Conservation (phyloP, 108 stramenopile genomes). For the Fragilariopsis cylindrus region DNA sequence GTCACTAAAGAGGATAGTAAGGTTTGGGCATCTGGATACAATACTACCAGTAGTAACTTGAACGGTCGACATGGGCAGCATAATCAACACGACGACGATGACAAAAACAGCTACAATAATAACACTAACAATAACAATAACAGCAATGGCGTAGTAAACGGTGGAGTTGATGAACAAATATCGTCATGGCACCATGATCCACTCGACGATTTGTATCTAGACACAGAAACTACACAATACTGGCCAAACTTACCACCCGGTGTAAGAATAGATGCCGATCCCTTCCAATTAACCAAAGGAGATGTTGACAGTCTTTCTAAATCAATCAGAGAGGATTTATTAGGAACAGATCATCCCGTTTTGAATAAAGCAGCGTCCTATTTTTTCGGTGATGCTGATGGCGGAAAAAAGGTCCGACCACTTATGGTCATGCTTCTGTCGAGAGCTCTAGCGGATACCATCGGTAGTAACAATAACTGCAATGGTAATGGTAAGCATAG, state of each 20-base stretch:
- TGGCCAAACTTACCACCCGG: slow-evolving; percentile 59
- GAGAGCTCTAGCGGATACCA: slow-evolving; percentile 60
- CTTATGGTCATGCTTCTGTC: slow-evolving; percentile 87
- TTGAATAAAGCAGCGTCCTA: slow-evolving; percentile 81
- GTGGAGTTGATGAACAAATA: slow-evolving; percentile 43
- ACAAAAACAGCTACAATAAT: slow-evolving; percentile 5
- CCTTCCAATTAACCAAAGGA: slow-evolving; percentile 56
- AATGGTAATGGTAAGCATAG: slow-evolving; percentile 4
- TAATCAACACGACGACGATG: not conserved
- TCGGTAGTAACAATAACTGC: slow-evolving; percentile 18
- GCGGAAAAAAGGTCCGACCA: slow-evolving; percentile 81
- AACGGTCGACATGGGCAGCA: slow-evolving; percentile 29
- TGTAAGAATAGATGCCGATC: slow-evolving; percentile 55
- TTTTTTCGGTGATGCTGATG: slow-evolving; percentile 74
- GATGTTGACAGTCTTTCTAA: slow-evolving; percentile 73
- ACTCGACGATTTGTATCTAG: slow-evolving; percentile 71
- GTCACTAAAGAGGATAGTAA: slow-evolving; percentile 62
- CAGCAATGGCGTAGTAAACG: slow-evolving; percentile 33
- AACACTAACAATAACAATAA: slow-evolving; percentile 19
- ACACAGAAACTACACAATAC: slow-evolving; percentile 43
- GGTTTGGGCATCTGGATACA: slow-evolving; percentile 51
- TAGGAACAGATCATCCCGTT: slow-evolving; percentile 84
- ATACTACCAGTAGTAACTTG: slow-evolving; percentile 13
- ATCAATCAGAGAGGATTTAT: slow-evolving; percentile 76
- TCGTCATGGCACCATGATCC: slow-evolving; percentile 61